Evolutionary conservation across 2,329 filamentous ascomycete species (phyloP).

Genomic region (Microcyclosporella mali): DNA sequence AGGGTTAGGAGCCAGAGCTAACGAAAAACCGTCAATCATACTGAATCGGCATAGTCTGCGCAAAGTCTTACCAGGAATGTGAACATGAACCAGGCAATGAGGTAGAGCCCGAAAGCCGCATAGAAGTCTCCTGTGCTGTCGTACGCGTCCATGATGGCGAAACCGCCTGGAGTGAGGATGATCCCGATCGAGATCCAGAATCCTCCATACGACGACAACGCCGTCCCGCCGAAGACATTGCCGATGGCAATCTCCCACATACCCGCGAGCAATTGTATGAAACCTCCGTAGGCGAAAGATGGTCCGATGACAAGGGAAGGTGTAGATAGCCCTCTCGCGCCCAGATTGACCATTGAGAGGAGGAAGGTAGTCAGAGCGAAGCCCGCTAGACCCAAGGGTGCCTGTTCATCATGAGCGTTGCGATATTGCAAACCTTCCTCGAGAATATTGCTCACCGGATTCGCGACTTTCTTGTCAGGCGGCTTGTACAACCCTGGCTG

Average conservation of each 20-base stretch:
- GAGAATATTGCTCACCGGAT: background rate
- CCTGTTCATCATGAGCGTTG: no score
- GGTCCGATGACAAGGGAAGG: slow-evolving; percentile 3
- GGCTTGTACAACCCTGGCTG: slow-evolving; percentile 6
- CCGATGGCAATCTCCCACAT: slow-evolving; percentile 8
- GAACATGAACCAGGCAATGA: slow-evolving; percentile 7
- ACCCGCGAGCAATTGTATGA: slow-evolving; percentile 3
- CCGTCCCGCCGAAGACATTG: slow-evolving; percentile 7
- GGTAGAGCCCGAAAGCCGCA: slow-evolving; percentile 6
- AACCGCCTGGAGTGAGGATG: slow-evolving; percentile 4
- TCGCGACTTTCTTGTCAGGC: slow-evolving; percentile 1
- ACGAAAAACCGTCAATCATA: background rate
- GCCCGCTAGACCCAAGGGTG: slow-evolving; percentile 3
- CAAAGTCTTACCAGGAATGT: slow-evolving; percentile 2
- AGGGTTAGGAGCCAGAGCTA: slow-evolving; percentile 5
- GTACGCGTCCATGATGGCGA: slow-evolving; percentile 3
- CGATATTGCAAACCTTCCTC: background rate
- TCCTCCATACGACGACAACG: slow-evolving; percentile 4
- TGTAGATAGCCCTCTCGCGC: background rate
- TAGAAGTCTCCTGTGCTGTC: slow-evolving; percentile 4
- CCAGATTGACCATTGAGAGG: slow-evolving; percentile 6
- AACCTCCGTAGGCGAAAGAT: slow-evolving; percentile 4
- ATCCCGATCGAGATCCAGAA: slow-evolving; percentile 8
- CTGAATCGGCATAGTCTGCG: background rate
- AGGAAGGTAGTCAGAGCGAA: slow-evolving; percentile 7